Percentiles rank a stretch among this genome's conserved stretches.
These are phyloP conservation scores for Stylonectria norvegica DNA, from an alignment of 2,329 filamentous ascomycete genomes.

Conservation along the genomic window DNA sequence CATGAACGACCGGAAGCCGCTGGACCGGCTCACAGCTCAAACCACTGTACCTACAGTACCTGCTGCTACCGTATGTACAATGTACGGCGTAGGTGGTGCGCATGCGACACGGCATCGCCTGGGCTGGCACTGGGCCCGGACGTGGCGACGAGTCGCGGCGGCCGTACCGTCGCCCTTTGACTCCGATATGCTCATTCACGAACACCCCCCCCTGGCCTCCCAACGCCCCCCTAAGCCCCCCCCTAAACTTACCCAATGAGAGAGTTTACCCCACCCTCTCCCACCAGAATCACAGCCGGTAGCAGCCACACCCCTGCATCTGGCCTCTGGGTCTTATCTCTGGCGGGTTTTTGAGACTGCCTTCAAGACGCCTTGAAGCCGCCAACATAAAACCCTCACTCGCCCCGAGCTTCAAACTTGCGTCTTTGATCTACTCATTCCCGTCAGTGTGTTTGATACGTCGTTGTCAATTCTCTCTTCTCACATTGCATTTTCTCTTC, in stretches of 20 bases:
- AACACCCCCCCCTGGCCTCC: constrained; percentile 12
- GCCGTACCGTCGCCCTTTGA: too few species aligned
- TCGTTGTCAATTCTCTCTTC: constrained; percentile 12
- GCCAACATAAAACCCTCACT: constrained; percentile 28
- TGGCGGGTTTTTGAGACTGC: constrained; percentile 14
- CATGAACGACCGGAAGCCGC: constrained; percentile 8
- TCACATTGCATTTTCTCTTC: not conserved
- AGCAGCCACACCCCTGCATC: constrained; percentile 29
- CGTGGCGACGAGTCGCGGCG: not conserved
- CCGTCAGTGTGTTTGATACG: constrained; percentile 19
- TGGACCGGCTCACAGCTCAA: constrained; percentile 9
- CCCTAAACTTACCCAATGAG: not conserved
- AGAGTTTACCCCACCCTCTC: constrained; percentile 14
- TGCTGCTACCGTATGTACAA: too few species aligned
- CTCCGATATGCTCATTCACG: not conserved
- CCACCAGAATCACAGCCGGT: constrained; percentile 21
- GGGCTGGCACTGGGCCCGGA: not conserved
- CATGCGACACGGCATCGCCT: not conserved
- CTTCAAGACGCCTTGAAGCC: constrained; percentile 17
- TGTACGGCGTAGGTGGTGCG: not conserved
- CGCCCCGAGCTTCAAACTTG: constrained; percentile 17
- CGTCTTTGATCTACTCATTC: constrained; percentile 22
- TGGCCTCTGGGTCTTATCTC: constrained; percentile 27
- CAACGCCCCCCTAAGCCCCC: constrained; percentile 9
- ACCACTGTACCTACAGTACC: too few species aligned